Evolutionary conservation across 352 stramenopile genomes (phyloP), one percentile per base, ranked within the genome.

Genomic region (Phytophthora uliginosa): DNA sequence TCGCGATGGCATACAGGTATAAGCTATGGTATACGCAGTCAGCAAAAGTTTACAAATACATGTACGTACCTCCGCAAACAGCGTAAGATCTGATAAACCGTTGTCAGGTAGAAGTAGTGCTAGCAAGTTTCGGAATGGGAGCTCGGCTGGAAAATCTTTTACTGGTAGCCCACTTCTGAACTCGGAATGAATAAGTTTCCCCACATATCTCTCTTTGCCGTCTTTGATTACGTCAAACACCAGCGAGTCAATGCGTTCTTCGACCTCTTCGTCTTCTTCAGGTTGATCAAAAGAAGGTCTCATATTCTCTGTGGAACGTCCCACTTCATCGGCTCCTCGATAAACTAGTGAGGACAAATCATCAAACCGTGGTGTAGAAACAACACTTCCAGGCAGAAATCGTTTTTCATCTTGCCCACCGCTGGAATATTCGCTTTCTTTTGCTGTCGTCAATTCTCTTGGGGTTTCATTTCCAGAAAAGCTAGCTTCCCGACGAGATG

Each of bases 81-180:
- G 48, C 20, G 50, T 59, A 34, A 91, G 73, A 18, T 83, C 83
- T 7, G 60, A 60, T 7, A 96, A 68, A 10, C 70, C 69, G 63
- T 95, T 95, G 5, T 84, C 67, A 6, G 84, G 86, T 1, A 96
- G 73, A 22, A 93, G 73, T 9, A 95, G 40, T 7, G 73, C 89
- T 15, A 95, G 40, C 7, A 96, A 57, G 24, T 88, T 92, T 55
- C 77, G 77, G 33, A 92, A 90, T 26, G 82, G 71, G 13, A 94
- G 24, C 2, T 84, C 78, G 7, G 59, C 71, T 3, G 87, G 84
- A 38, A 91, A 87, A 9, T 89, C 80, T 26, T 81, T 81, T 2
- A 93, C 66, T 2, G 73, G 20, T 20, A 91, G 10, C 0, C 77
- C 81, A 18, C 66, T 75, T 48, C 79, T 83, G 61, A 95, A 85